Evolutionary conservation across 345 rosid genomes (phyloP), one percentile per base, ranked within the genome.

Genomic region (Stellera chamaejasme): DNA sequence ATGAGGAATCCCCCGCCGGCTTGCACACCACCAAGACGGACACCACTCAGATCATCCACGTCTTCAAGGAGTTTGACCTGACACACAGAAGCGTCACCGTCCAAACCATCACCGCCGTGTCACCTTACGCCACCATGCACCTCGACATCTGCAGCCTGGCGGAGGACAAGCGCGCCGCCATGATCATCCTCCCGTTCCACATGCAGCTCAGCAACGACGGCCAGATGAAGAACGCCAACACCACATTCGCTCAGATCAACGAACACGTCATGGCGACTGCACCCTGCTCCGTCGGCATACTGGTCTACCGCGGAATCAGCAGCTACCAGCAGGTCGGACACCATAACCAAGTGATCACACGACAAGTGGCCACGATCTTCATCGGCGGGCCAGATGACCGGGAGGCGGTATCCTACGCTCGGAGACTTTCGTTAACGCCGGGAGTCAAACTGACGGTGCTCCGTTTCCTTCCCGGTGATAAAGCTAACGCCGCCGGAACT

Each of bases 331-430:
- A 54, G 13, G 11, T 48, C 3, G 10, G 67, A 65, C 19, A 50
- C 51, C 42, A 44, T 46, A 54, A 59, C 0, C 39, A 44, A 27
- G 57, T 57, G 11, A 19, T 19, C 23, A 8, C 13, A 7, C 8
- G 46, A 51, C 65, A 28, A 13, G 26, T 65, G 0, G 60, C 69
- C n/a, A 63, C 80, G 84, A 11, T 82, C 26, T 89, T 77, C 61
- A 0, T 73, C 1, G 89, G 93, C 0, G 95, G 92, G 5, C 72
- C 60, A 0, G 90, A 84, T 19, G 93, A 87, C 23, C 66, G 92
- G 26, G 95, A 90, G 58, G 97, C 93, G 11, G 63, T 86, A 50
- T 60, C 84, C 0, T 87, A 74, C 28, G 86, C 86, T 0, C 69
- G 85, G 78, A 74, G 88, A 65, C 77, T 87, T 82, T 72, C 67